Conservation (phyloP, 2,329 filamentous ascomycete species). For the Seiridium cupressi region DNA sequence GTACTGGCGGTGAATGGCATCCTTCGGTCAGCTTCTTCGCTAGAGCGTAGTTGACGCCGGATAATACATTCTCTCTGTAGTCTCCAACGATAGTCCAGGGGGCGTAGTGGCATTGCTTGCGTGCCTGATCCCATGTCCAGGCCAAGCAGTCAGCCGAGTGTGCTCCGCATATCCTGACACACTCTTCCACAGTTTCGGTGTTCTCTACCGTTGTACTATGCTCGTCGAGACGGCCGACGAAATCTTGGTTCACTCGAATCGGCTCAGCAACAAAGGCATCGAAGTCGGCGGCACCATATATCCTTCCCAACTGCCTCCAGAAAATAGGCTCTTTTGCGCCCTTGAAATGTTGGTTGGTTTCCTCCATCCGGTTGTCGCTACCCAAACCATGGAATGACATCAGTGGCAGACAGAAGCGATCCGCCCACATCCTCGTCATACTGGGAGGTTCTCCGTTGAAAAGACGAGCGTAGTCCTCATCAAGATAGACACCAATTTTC, state of each 20-base stretch:
- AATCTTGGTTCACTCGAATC: slow-evolving; percentile 40
- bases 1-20: slow-evolving; percentile 21
- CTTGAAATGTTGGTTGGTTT: slow-evolving; percentile 40
- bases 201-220: slow-evolving; percentile 33
- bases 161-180: slow-evolving; percentile 39
- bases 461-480: slow-evolving; percentile 51
- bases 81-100: slow-evolving; percentile 51
- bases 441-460: slow-evolving; percentile 55
- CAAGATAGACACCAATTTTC: slow-evolving; percentile 52
- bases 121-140: slow-evolving; percentile 46
- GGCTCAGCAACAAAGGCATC: slow-evolving; percentile 33
- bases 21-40: slow-evolving; percentile 20
- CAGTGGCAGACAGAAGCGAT: slow-evolving; percentile 53
- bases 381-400: slow-evolving; percentile 53
- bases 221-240: slow-evolving; percentile 49
- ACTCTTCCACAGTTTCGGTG: slow-evolving; percentile 38
- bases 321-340: slow-evolving; percentile 37
- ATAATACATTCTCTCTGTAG: slow-evolving; percentile 27
- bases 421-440: slow-evolving; percentile 45
- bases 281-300: slow-evolving; percentile 42
- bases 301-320: slow-evolving; percentile 49
- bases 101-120: slow-evolving; percentile 40
- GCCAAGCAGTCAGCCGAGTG: slow-evolving; percentile 43
- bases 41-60: slow-evolving; percentile 35
- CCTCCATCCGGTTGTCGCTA: slow-evolving; percentile 41